A percentile compares a stretch with the other conserved stretches of the same genome.
phyloP scores from a whole-genome alignment of 2,329 filamentous ascomycete genomes.

The Cercospora sp. region DNA sequence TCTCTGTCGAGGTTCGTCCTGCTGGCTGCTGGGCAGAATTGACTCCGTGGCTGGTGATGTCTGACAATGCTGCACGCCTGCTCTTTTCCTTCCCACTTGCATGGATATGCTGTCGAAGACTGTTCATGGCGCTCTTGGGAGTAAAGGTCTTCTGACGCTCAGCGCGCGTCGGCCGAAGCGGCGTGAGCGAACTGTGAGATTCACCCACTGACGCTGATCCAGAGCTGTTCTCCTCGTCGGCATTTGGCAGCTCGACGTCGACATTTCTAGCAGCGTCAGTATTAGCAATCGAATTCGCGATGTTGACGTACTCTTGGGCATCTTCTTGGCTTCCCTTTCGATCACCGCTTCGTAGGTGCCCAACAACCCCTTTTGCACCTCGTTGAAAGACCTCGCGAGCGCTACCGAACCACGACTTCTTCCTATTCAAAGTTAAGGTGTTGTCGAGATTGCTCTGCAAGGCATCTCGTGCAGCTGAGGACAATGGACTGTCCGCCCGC shows the following conservation, averaged over 20 bases:
- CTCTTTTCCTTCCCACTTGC: constrained; percentile 18
- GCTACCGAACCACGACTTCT: constrained; percentile 30
- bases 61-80: constrained; percentile 20
- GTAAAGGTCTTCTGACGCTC: constrained; percentile 22
- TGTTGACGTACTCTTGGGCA: constrained; percentile 7
- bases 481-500: constrained; percentile 3
- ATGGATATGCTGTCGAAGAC: constrained; percentile 26
- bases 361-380: constrained; percentile 21
- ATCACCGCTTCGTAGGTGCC: constrained; percentile 13
- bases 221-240: constrained; percentile 1
- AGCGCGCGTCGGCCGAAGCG: constrained; percentile 11
- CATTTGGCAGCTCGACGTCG: background rate
- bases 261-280: background rate
- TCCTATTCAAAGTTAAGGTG: constrained; percentile 24
- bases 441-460: constrained; percentile 23
- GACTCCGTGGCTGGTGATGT: constrained; percentile 12
- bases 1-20: constrained; percentile 1
- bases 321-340: constrained; percentile 10
- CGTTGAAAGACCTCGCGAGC: constrained; percentile 21
- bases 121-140: constrained; percentile 25
- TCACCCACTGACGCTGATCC: background rate
- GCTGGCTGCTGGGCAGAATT: background rate
- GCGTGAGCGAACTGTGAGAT: constrained; percentile 14
- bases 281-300: background rate
- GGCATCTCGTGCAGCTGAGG: constrained; percentile 23